Base-by-base conservation (phyloP, 495 filamentous ascomycete genomes). In the Aspergillus incahuasiensis region DNA sequence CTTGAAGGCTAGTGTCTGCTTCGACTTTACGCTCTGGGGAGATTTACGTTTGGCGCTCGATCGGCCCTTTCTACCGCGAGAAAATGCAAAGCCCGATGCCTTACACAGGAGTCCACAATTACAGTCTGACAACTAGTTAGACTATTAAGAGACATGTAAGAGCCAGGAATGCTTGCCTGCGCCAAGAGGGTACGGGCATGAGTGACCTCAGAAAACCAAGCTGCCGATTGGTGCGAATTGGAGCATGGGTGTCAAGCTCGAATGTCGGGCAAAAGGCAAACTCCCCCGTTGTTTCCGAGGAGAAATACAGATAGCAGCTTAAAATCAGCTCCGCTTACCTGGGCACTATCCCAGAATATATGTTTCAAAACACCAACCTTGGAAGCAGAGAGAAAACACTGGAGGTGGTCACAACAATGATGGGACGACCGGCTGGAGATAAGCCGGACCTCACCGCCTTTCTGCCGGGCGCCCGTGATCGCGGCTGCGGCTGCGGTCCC, bases 361-460 rank as follows among this genome's bases (percentile, higher is more conserved):
- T 28, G 13, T 11, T 35, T 11, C 32, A 35, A 35, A 15, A 44
- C 42, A 24, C n/a, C 18, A 19, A n/a, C n/a, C n/a, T n/a, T n/a
- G n/a, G n/a, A n/a, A 44, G 16, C n/a, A 44, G 6, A 44, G 42
- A 35, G 32, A 35, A 28, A 35, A 35, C 32, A 35, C 32, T 35
- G 2, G 12, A 35, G 32, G 32, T 35, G 32, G 32, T 35, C 32
- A 11, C 13, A 11, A 5, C 2, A 12, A 7, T 6, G 32, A 35
- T 11, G 3, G 9, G 32, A 35, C 6, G 32, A 35, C 12, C n/a
- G 18, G 21, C 16, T 4, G 39, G 39, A 56, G 54, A 34, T 22
- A 46, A 57, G 48, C 18, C 43, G 15, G 42, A 18, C 38, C 39
- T 57, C 25, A 57, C 54, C 54, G 54, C 54, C 25, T 57, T 51